Conservation (phyloP, 306 rosid genomes). For the Lotus japonicus region DNA sequence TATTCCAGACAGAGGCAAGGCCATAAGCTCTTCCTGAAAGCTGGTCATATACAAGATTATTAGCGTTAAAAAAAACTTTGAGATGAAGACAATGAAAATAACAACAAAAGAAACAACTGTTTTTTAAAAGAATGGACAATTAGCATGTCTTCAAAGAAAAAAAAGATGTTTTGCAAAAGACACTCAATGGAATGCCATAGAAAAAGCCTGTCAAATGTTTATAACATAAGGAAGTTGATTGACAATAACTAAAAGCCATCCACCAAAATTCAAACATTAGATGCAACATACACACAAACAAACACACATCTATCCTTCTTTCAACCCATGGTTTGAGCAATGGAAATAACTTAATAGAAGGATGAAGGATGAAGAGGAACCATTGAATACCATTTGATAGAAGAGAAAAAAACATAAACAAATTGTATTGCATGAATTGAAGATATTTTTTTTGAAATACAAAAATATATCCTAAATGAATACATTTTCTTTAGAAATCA, state of each 20-base stretch:
- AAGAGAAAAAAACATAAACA: background rate
- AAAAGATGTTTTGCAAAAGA: too few species aligned
- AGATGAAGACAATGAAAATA: background rate
- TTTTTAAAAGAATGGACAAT: background rate
- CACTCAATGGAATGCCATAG: background rate
- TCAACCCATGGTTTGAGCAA: background rate
- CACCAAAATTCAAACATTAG: background rate
- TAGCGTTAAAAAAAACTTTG: background rate
- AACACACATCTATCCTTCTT: background rate
- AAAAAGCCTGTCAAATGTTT: background rate
- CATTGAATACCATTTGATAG: background rate
- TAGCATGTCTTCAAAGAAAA: too few species aligned
- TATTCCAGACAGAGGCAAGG: slow-evolving; percentile 81
- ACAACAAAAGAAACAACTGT: background rate
- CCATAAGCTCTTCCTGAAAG: too few species aligned
- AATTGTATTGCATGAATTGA: background rate
- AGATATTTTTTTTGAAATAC: too few species aligned
- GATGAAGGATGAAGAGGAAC: background rate
- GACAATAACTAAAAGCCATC: background rate
- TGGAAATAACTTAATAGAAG: background rate
- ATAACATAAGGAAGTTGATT: slow-evolving; percentile 9
- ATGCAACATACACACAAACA: background rate
- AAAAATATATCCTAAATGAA: too few species aligned
- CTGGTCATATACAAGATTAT: slow-evolving; percentile 20
- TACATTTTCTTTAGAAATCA: too few species aligned